Conservation (phyloP, 2,329 filamentous ascomycete species). For the Paracorniculantispora psalliotae region DNA sequence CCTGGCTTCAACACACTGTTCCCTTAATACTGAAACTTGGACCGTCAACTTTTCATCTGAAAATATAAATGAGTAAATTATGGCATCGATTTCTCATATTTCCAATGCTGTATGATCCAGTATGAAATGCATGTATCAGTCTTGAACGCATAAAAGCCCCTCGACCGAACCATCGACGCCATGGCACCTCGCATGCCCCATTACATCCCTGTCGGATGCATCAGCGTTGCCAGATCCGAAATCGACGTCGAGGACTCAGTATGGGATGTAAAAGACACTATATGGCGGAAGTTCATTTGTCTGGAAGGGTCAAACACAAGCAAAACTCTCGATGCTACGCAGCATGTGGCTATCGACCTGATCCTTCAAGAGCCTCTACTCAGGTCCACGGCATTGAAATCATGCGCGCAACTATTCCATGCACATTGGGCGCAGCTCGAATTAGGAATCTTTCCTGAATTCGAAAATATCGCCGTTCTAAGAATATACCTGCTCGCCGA, state of each 20-base stretch:
- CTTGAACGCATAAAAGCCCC: too few species aligned
- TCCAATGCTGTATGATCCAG: too few species aligned
- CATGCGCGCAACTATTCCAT: constrained; percentile 28
- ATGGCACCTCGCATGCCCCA: constrained; percentile 18
- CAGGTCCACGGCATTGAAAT: constrained; percentile 18
- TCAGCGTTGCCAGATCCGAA: constrained; percentile 26
- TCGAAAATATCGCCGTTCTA: constrained; percentile 27
- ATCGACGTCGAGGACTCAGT: neutral
- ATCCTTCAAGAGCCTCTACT: constrained; percentile 27
- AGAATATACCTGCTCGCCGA: constrained; percentile 62
- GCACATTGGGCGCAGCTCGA: constrained; percentile 41
- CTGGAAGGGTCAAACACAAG: neutral
- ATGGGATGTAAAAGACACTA: neutral
- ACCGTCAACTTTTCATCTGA: neutral
- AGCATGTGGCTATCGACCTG: constrained; percentile 10
- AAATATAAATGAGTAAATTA: neutral
- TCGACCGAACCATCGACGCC: constrained; percentile 4
- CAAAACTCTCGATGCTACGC: neutral
- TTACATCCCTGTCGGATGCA: constrained; percentile 39
- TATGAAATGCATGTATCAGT: too few species aligned
- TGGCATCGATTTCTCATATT: too few species aligned
- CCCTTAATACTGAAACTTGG: neutral
- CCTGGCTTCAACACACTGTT: neutral
- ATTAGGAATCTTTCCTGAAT: constrained; percentile 24
- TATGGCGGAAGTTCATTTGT: neutral